These are phyloP conservation scores for Russula dissimulans DNA, from an alignment of 768 basidiomycete genomes.

Conservation along the genomic window DNA sequence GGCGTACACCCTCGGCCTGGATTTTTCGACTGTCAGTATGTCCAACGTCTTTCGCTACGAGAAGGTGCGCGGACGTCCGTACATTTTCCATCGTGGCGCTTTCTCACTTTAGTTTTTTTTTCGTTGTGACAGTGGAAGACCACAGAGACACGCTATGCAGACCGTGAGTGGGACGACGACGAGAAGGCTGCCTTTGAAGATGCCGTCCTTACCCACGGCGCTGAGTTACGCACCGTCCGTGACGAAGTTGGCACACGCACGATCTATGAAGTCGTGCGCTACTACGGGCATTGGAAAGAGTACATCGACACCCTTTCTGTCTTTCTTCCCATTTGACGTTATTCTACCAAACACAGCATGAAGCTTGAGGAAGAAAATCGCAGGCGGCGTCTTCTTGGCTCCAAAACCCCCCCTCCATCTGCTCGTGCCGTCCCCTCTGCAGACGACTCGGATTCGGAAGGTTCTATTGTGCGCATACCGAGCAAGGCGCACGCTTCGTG, in stretches of 20 bases:
- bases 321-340: not conserved
- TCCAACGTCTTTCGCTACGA: conserved; percentile 44
- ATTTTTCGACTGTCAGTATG: conserved; percentile 57
- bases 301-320: conserved; percentile 24
- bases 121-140: conserved; percentile 57
- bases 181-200: conserved; percentile 72
- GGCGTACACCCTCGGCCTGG: conserved; percentile 47
- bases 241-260: conserved; percentile 64
- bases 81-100: not conserved
- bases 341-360: conserved; percentile 31
- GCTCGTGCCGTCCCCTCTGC: not conserved
- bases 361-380: conserved; percentile 62
- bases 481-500: conserved; percentile 52
- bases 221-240: conserved; percentile 69
- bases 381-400: conserved; percentile 11
- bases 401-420: not conserved
- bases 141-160: conserved; percentile 52
- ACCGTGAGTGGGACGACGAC: conserved; percentile 60
- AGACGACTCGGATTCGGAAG: conserved; percentile 55
- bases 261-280: conserved; percentile 72
- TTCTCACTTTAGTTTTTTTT: conserved; percentile 10
- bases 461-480: conserved; percentile 55
- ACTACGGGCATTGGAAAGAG: conserved; percentile 86
- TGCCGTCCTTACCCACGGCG: conserved; percentile 59
- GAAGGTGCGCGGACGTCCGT: conserved; percentile 42